These are phyloP conservation scores for Paramecium caudatum DNA, from an alignment of 73 alveolate genomes.

Conservation along the genomic window DNA sequence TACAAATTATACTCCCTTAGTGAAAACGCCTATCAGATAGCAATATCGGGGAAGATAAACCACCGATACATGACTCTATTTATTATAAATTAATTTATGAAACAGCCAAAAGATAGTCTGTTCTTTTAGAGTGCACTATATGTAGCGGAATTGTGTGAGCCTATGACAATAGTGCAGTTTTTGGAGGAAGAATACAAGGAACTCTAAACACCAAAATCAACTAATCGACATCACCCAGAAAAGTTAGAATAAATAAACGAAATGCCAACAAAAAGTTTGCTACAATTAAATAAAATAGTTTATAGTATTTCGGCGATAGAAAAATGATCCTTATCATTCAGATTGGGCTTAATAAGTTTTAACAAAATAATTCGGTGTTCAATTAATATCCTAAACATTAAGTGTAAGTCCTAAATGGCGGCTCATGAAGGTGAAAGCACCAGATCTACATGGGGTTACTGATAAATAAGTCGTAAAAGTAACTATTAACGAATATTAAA, in stretches of 20 bases:
- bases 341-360: conserved; percentile 37
- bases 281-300: conserved; percentile 17
- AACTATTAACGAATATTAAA: background rate
- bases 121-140: background rate
- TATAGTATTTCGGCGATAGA: background rate
- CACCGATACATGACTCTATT: background rate
- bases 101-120: conserved; percentile 1
- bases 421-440: background rate
- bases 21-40: background rate
- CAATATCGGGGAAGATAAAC: background rate
- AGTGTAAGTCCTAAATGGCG: conserved; percentile 17
- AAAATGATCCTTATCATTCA: conserved; percentile 30
- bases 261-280: background rate
- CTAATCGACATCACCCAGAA: background rate
- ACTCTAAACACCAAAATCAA: background rate
- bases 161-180: background rate
- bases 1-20: background rate
- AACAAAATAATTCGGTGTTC: conserved; percentile 26
- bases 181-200: background rate
- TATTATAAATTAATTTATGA: conserved; percentile 29
- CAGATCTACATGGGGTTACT: background rate
- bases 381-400: background rate
- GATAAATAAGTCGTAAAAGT: background rate
- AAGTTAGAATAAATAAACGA: background rate
- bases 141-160: conserved; percentile 9